These are phyloP conservation scores for Stephanodiscus minutulus DNA, from an alignment of 108 stramenopile genomes.

Conservation along the genomic window DNA sequence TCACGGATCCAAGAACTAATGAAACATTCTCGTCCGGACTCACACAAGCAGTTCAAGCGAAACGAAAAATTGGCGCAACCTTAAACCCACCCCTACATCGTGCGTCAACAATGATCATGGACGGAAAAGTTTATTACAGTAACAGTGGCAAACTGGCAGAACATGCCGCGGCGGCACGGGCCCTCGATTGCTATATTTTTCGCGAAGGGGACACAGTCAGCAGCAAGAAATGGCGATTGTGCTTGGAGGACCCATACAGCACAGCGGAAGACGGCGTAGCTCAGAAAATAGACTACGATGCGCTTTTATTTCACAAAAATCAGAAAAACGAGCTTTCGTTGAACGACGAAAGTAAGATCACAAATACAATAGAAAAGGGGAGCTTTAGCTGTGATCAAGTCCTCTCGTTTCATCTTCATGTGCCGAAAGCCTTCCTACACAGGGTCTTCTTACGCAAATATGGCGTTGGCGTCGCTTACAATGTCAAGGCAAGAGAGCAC, in stretches of 20 bases:
- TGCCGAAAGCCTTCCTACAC: neutral
- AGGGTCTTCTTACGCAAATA: neutral
- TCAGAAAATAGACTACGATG: slow-evolving; percentile 17
- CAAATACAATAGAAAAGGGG: no score
- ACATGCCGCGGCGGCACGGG: slow-evolving; percentile 47
- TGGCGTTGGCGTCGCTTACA: neutral
- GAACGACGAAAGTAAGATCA: neutral
- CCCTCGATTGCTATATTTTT: slow-evolving; percentile 40
- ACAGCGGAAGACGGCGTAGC: slow-evolving; percentile 1
- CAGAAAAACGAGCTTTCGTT: neutral
- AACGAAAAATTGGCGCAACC: slow-evolving; percentile 6
- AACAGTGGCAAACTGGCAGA: slow-evolving; percentile 12
- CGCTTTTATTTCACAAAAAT: neutral
- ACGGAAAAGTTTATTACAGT: slow-evolving; percentile 29
- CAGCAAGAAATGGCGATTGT: slow-evolving; percentile 4
- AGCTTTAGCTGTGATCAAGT: neutral
- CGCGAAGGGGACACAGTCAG: slow-evolving; percentile 9
- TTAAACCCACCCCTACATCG: slow-evolving; percentile 14
- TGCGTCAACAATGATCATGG: neutral
- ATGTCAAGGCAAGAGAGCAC: neutral
- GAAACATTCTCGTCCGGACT: slow-evolving; percentile 39
- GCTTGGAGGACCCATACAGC: slow-evolving; percentile 26
- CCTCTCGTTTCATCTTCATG: neutral
- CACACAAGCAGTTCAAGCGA: slow-evolving; percentile 7
- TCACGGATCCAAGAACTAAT: slow-evolving; percentile 27